Evolutionary conservation across 2,329 filamentous ascomycete species (phyloP), one percentile per base, ranked within the genome.

Genomic region (Apiospora koreana): DNA sequence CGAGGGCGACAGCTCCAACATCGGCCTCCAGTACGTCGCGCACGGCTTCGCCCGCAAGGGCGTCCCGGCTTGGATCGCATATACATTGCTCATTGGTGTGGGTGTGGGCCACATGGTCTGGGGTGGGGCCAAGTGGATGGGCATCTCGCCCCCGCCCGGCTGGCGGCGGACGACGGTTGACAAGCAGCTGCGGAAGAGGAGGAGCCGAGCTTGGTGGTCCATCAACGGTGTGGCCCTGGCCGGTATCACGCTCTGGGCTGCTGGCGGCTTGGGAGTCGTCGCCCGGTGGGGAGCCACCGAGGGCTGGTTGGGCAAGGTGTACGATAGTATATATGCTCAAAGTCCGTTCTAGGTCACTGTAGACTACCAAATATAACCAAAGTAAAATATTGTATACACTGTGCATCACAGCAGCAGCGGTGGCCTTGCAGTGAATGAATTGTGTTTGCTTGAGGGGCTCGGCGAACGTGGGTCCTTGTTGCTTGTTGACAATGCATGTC

Each of bases 1-100:
- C 62, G 93, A 97, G 69, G 95, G 95, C 8, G 94, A 95, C 71
- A 94, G 91, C 76, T 93, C 93, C n/a, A 92, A 95, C 69, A 91
- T 98, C 50, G 93, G 93, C 0, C 84, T 98, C 16, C 91, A 89
- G 16, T 98, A 93, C 79, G 91, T 98, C 9, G 89, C 91, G 16
- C 95, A 98, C 81, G 94, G 93, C 2, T 96, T 98, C 77, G 90
- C 92, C 41, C 87, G 89, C 18, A 91, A 93, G 76, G 90, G 91
- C 0, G 74, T 86, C 1, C 79, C 92, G 10, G 89, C 92, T n/a
- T 92, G 90, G 79, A 75, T 86, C 1, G 91, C 92, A 1, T 97
- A 97, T 79, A 77, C 1, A 86, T 90, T 1, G 9, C 84, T 98
- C 66, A 83, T 97, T 8, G 84, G 83, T 21, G 81, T 91, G 0